Evolutionary conservation across 2,329 filamentous ascomycete genomes (phyloP), one percentile per base, ranked within the genome.

Genomic region (Xenoacremonium recifei): DNA sequence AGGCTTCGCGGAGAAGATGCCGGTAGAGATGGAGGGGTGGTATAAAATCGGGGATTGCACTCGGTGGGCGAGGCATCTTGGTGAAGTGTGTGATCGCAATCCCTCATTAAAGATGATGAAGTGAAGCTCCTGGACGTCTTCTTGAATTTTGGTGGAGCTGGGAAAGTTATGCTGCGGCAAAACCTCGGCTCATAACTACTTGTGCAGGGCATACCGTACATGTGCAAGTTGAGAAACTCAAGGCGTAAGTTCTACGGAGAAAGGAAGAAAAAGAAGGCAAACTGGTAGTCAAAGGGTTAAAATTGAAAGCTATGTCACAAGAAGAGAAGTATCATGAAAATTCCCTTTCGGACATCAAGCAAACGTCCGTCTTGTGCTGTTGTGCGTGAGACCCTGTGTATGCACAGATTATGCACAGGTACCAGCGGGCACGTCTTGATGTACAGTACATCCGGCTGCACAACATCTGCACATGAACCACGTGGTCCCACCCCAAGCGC

Each of bases 1-100:
- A 73, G 29, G 71, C 67, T 64, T 83, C 79, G 45, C 81, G 78
- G 25, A 84, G 75, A 17, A 84, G 65, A 44, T 78, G 71, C 42
- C 81, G 73, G 59, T 81, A 84, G 35, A 80, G 61, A 51, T 63
- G 55, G n/a, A 58, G 44, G 25, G 59, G 53, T 9, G 53, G 43
- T 13, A 63, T 55, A 27, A 45, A 47, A 6, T 40, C 12, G 23
- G 61, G 57, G 3, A 63, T 47, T 5, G 49, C 42, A 20, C 51
- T 45, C 19, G 53, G 40, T 7, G 63, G 61, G 11, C 44, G 47
- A 40, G 62, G 61, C 63, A 66, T 66, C 31, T 17, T 37, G 32
- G 21, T 25, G 27, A 33, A 18, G 19, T n/a, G n/a, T n/a, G 29
- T 30, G 12, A 16, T 16, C 19, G 9, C 13, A 19, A 6, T 3